Base-by-base conservation (phyloP, 345 rosid species). In the Draba incana region DNA sequence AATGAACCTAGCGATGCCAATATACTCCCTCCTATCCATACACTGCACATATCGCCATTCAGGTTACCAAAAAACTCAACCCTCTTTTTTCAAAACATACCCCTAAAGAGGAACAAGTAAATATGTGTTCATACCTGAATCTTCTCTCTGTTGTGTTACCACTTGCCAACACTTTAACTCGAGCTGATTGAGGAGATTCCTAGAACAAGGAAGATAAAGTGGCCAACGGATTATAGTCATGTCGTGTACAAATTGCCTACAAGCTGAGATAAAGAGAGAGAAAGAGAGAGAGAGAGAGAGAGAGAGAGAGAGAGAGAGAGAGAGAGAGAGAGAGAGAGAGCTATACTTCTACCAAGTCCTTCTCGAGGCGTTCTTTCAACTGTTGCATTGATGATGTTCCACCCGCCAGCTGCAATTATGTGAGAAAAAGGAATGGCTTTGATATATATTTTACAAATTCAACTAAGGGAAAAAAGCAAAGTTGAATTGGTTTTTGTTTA, bases 351-450 rank as follows among this genome's bases (percentile, higher is more conserved):
- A 90, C 76, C 81, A 92, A 82, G 78, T 90, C 98, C 79, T 90
- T 92, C 82, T 92, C 98, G 10, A 90, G 93, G 24, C 97, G 92
- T 70, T 92, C 98, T 86, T 92, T 92, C 80, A 90, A 63, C 75
- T 92, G 97, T 77, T 90, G 98, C 98, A 92, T 92, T 11, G 97
- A 90, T 77, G 97, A 88, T 37, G 98, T 92, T 65, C 98, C 98
- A 75, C 98, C 98, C 64, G 98, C 88, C 66, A 92, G 91, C 98
- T 92, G 15, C 14, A 69, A 39, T 43, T 13, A 58, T 20, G 38
- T 42, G 27, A 39, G 35, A 56, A 62, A 70, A 31, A 52, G 52
- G 24, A 31, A 33, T 13, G 42, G 4, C 14, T 24, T 2, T 25
- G 30, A 25, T 41, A 54, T 39, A 31, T 28, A 7, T 23, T 13